phyloP scores from a whole-genome alignment of 108 stramenopile genomes.

The Pseudonitzschia multiseries region DNA sequence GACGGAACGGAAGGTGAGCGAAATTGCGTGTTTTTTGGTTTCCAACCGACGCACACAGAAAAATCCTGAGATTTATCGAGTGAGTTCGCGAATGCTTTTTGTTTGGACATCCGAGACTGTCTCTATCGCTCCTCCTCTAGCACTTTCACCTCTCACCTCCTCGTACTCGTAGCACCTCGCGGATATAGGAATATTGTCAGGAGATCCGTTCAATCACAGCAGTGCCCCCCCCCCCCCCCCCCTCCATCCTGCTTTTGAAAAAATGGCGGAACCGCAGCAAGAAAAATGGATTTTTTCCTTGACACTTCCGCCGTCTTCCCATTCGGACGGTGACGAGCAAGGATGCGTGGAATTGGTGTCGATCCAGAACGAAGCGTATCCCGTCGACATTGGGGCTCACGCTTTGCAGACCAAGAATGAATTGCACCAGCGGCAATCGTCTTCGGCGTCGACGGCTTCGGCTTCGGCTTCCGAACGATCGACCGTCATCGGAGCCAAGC shows the following conservation, averaged over 20 bases:
- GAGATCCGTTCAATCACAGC: too few species aligned
- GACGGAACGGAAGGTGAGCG: too few species aligned
- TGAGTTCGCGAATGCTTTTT: neutral
- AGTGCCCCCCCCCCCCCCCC: too few species aligned
- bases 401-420: neutral
- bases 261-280: neutral
- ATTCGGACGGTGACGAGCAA: conserved; percentile 2
- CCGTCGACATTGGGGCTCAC: neutral
- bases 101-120: too few species aligned
- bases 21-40: neutral
- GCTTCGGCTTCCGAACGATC: neutral
- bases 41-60: neutral
- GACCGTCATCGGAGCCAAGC: neutral
- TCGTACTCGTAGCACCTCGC: too few species aligned
- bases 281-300: conserved; percentile 39
- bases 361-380: neutral
- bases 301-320: conserved; percentile 10
- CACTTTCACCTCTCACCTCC: too few species aligned
- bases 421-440: neutral
- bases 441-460: conserved; percentile 6
- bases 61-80: neutral
- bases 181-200: too few species aligned
- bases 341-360: conserved; percentile 16
- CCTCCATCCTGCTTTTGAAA: too few species aligned
- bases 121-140: too few species aligned